Evolutionary conservation across 305 asterid genomes (phyloP).

Genomic region (Solanum hybrid): DNA sequence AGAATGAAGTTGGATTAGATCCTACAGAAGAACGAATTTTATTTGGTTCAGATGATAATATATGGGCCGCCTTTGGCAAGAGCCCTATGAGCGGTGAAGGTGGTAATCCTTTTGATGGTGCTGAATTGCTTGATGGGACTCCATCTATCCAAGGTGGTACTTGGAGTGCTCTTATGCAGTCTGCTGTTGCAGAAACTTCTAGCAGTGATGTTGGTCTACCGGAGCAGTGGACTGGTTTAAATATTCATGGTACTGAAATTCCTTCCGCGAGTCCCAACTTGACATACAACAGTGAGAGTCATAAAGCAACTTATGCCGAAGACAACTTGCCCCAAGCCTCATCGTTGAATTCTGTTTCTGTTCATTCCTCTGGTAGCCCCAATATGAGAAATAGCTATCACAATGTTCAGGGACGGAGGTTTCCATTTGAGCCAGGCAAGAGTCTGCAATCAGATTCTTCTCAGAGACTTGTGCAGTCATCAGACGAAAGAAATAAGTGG

Average conservation of each 20-base stretch:
- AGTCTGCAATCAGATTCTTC: slow-evolving; percentile 31
- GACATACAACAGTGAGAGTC: slow-evolving; percentile 31
- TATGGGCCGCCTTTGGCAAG: slow-evolving; percentile 76
- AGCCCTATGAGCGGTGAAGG: slow-evolving; percentile 41
- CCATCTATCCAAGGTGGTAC: slow-evolving; percentile 72
- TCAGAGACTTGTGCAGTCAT: slow-evolving; percentile 37
- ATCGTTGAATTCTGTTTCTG: slow-evolving; percentile 29
- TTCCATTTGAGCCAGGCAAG: slow-evolving; percentile 33
- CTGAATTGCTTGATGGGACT: slow-evolving; percentile 34
- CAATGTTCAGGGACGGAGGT: slow-evolving; percentile 28
- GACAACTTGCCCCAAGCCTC: slow-evolving; percentile 28
- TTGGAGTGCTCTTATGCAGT: slow-evolving; percentile 94
- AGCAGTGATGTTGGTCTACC: slow-evolving; percentile 46
- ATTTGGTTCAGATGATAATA: slow-evolving; percentile 84
- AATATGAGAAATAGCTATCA: slow-evolving; percentile 24
- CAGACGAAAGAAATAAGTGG: slow-evolving; percentile 38
- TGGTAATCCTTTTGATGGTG: slow-evolving; percentile 39
- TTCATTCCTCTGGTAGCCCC: slow-evolving; percentile 21
- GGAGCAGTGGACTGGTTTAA: slow-evolving; percentile 67
- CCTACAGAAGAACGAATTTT: slow-evolving; percentile 85
- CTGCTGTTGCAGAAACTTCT: slow-evolving; percentile 83
- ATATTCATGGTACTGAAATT: slow-evolving; percentile 33
- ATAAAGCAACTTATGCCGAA: slow-evolving; percentile 24
- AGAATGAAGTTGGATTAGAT: slow-evolving; percentile 58
- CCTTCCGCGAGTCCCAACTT: slow-evolving; percentile 36